Evolutionary conservation across 163 green algal species (phyloP), one percentile per base, ranked within the genome.

Genomic region (Chloromonas sp.): DNA sequence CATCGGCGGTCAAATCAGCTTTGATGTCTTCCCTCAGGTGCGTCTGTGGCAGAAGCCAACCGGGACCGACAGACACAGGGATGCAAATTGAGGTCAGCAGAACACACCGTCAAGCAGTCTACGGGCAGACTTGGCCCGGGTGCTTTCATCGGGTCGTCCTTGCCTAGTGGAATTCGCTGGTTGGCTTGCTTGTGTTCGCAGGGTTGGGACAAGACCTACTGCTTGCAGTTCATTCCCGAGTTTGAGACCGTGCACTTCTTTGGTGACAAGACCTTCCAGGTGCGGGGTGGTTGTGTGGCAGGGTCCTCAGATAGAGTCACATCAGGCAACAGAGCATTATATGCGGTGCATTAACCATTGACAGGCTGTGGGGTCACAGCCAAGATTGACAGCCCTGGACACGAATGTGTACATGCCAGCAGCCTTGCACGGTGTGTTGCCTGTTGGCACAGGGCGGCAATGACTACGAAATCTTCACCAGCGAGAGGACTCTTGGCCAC

Each of bases 171-270:
- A 36, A 36, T 36, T 36, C 36, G 36, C 36, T 36, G 36, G 36
- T 36, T 36, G 36, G 36, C 36, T 36, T 36, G 36, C 36, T 36
- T 36, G 36, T 36, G 36, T 36, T 85, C 76, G 66, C 88, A 94
- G 90, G 97, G 97, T 15, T 99, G 97, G 97, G 97, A 99, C 93
- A 99, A 99, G 92, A 99, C 97, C 0, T 99, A 98, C 92, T 99
- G 97, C 92, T 88, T 99, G 84, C 96, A 93, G 71, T 99, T 97
- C 88, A 89, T 99, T 2, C 91, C 94, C 59, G 96, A 98, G 76
- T 99, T 97, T 91, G 93, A 98, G 14, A 92, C 95, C 60, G 96
- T 99, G 82, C 96, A 99, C 91, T 99, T 99, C 87, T 99, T 99
- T 85, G 97, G 97, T 0, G 97, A 99, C 93, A 99, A 99, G 91